Conservation (phyloP, 1,139 yeast species). For the Meyerozyma athensensis region DNA sequence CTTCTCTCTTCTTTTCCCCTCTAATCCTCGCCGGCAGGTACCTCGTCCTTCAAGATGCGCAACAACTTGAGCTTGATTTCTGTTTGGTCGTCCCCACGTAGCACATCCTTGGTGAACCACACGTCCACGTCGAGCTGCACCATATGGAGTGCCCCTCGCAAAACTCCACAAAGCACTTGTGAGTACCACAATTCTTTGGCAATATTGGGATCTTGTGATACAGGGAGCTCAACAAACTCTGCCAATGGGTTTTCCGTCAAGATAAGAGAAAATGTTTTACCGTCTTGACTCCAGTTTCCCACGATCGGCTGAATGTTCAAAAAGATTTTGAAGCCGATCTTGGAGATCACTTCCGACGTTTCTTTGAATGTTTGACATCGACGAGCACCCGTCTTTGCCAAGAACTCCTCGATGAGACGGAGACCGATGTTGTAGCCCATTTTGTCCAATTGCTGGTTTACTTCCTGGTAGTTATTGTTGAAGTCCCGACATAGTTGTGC, state of each 20-base stretch:
- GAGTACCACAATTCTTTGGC: conserved; percentile 84
- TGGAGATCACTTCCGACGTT: conserved; percentile 81
- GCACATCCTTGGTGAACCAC: conserved; percentile 68
- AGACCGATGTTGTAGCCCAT: conserved; percentile 97
- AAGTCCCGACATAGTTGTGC: conserved; percentile 88
- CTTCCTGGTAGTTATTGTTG: conserved; percentile 68
- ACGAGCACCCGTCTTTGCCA: conserved; percentile 80
- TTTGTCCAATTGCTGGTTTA: conserved; percentile 75
- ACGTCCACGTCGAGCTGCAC: conserved; percentile 91
- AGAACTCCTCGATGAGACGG: conserved; percentile 85
- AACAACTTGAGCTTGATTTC: conserved; percentile 72
- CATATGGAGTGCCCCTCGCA: conserved; percentile 92
- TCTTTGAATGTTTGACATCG: conserved; percentile 78
- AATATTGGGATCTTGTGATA: conserved; percentile 55
- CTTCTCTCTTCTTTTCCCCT: background rate
- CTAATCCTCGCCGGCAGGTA: conserved; percentile 94
- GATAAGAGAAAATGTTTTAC: conserved; percentile 67
- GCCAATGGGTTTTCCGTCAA: conserved; percentile 86
- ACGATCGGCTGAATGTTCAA: conserved; percentile 75
- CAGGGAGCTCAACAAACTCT: conserved; percentile 91
- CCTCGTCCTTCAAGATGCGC: conserved; percentile 81
- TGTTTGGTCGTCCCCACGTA: conserved; percentile 80
- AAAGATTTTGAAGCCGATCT: conserved; percentile 87
- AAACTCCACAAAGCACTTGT: conserved; percentile 82
- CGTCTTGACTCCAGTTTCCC: conserved; percentile 74